Conservation (phyloP, 2,329 filamentous ascomycete genomes). For the Sporothrix dimorphospora region DNA sequence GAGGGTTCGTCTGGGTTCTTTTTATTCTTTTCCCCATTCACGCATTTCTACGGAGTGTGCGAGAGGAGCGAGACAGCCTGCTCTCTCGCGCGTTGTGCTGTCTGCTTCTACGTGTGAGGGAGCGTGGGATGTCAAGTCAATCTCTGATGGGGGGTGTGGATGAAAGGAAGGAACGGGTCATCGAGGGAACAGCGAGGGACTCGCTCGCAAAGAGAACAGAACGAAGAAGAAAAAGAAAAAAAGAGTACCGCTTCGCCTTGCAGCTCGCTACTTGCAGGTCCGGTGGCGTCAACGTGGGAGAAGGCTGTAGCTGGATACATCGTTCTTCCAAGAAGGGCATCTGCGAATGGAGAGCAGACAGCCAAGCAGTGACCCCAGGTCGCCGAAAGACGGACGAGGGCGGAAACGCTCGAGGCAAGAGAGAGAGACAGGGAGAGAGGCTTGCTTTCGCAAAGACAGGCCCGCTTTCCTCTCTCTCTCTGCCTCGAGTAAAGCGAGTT, state of each 20-base stretch:
- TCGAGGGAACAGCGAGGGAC: neutral
- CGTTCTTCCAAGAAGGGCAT: conserved; percentile 17
- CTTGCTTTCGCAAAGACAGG: neutral
- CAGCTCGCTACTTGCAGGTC: conserved; percentile 12
- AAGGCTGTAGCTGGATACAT: conserved; percentile 23
- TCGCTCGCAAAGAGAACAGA: neutral
- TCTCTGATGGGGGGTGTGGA: conserved; percentile 19
- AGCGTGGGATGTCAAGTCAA: conserved; percentile 29
- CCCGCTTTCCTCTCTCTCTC: neutral
- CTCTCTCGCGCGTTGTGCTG: neutral
- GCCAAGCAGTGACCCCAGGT: conserved; percentile 11
- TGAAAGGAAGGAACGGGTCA: neutral
- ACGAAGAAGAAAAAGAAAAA: no score
- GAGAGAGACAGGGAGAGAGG: neutral
- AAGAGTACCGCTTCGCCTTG: neutral
- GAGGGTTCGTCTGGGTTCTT: conserved; percentile 18
- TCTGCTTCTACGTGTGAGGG: conserved; percentile 19
- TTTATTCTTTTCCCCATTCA: conserved; percentile 25
- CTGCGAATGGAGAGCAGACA: neutral
- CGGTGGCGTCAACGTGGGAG: conserved; percentile 17
- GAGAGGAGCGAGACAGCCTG: conserved; percentile 8
- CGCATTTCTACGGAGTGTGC: conserved; percentile 11
- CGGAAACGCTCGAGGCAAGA: neutral
- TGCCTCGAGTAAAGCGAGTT: neutral
- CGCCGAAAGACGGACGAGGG: conserved; percentile 23